Evolutionary conservation across 2,329 filamentous ascomycete genomes (phyloP).

Genomic region (Colletotrichum karsti): DNA sequence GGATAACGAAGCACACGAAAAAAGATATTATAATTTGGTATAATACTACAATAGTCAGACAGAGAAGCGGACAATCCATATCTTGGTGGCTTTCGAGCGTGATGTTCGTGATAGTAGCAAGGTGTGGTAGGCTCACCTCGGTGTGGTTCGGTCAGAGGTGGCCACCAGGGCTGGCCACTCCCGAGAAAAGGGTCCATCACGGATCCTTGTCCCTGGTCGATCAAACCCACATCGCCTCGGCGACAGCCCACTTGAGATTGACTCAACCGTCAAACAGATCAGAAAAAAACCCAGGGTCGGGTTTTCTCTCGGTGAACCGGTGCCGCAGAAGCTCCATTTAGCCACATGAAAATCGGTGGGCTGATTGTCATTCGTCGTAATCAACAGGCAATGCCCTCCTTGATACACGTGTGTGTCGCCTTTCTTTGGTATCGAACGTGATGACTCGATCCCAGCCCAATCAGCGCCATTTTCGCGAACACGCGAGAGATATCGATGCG

Average conservation of each 20-base stretch:
- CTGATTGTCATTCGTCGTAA: neutral
- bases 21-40: too few species aligned
- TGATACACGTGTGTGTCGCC: neutral
- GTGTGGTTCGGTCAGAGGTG: neutral
- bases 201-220: neutral
- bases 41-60: too few species aligned
- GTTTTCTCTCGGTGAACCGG: neutral
- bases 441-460: slow-evolving; percentile 9
- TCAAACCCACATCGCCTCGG: slow-evolving; percentile 7
- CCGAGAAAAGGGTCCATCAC: neutral
- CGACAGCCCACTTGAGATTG: slow-evolving; percentile 3
- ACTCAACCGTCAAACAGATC: neutral
- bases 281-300: too few species aligned
- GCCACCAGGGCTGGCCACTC: neutral
- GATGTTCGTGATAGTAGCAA: neutral
- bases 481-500: neutral
- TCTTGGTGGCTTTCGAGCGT: too few species aligned
- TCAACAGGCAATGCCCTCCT: neutral
- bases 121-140: neutral
- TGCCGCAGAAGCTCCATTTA: neutral
- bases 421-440: neutral
- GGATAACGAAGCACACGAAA: too few species aligned
- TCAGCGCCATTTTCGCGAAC: neutral
- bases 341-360: neutral
- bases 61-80: too few species aligned